A percentile compares a stretch with the other conserved stretches of the same genome.
phyloP scores from a whole-genome alignment of 345 rosid species.

The Gossypium thurberi region DNA sequence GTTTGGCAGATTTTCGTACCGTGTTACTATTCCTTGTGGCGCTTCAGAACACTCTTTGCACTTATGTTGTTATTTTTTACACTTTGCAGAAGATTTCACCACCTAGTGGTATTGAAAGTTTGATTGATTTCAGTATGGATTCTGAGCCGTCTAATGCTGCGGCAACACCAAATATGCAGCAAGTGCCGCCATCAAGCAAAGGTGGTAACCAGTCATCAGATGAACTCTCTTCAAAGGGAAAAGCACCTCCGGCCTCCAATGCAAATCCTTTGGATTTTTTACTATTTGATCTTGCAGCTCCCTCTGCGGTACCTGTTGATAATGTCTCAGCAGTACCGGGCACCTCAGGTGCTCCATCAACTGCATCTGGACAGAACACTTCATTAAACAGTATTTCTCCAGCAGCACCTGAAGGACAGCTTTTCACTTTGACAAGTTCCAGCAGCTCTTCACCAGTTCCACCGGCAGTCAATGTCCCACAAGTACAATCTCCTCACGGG shows the following conservation, averaged over 20 bases:
- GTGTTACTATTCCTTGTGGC: not conserved
- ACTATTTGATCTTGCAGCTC: slow-evolving; percentile 8
- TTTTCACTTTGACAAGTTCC: not conserved
- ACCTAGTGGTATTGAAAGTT: not conserved
- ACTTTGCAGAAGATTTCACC: not conserved
- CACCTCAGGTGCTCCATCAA: not conserved
- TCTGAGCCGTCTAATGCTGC: not conserved
- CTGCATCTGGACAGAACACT: slow-evolving; percentile 1
- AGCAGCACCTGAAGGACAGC: not conserved
- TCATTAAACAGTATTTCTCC: not conserved
- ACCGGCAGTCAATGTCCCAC: not conserved
- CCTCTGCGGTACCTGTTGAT: not conserved
- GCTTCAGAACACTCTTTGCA: not conserved
- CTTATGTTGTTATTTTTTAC: not conserved
- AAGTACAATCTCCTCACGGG: not conserved
- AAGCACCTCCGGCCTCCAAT: not conserved
- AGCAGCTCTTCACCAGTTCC: not conserved
- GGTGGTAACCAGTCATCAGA: slow-evolving; percentile 1
- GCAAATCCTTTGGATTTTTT: not conserved
- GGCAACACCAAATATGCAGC: not conserved
- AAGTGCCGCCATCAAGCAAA: not conserved
- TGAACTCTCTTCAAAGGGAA: slow-evolving; percentile 1
- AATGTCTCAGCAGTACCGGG: not conserved
- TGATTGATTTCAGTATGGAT: slow-evolving; percentile 11
- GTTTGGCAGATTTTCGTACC: not conserved